Evolutionary conservation across 2,329 filamentous ascomycete genomes (phyloP).

Genomic region (Aspergillus puulaauensis): DNA sequence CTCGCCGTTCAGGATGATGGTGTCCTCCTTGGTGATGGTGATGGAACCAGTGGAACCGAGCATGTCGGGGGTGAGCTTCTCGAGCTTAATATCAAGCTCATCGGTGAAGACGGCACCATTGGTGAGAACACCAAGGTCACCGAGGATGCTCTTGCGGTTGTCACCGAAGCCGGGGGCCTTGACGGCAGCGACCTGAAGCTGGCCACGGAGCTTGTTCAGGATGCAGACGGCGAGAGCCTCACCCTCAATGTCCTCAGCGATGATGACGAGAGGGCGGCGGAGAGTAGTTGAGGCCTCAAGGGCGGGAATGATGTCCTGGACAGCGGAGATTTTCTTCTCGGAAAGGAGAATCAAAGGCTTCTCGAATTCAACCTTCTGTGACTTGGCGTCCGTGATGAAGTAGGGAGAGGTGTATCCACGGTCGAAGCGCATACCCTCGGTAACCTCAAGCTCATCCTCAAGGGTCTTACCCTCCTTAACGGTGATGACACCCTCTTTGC

Average conservation of each 20-base stretch:
- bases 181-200: constrained; percentile 96
- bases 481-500: constrained; percentile 99
- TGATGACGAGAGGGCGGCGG: constrained; percentile 94
- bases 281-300: constrained; percentile 95
- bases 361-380: constrained; percentile 99
- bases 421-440: constrained; percentile 99
- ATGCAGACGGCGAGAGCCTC: constrained; percentile 99
- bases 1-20: constrained; percentile 95
- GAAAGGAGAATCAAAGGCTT: constrained; percentile 98
- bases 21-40: constrained; percentile 99
- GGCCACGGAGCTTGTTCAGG: constrained; percentile 99
- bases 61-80: constrained; percentile 95
- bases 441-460: constrained; percentile 95
- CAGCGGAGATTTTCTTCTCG: constrained; percentile 99
- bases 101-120: constrained; percentile 98
- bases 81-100: constrained; percentile 97
- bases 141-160: constrained; percentile 99
- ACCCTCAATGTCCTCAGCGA: constrained; percentile 98
- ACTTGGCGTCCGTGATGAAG: constrained; percentile 99
- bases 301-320: constrained; percentile 97
- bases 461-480: constrained; percentile 99
- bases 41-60: constrained; percentile 96
- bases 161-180: constrained; percentile 99
- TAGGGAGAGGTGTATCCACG: constrained; percentile 97
- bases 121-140: constrained; percentile 92